These are phyloP conservation scores for Pythium dissotocum DNA, from an alignment of 352 stramenopile genomes.

Conservation along the genomic window DNA sequence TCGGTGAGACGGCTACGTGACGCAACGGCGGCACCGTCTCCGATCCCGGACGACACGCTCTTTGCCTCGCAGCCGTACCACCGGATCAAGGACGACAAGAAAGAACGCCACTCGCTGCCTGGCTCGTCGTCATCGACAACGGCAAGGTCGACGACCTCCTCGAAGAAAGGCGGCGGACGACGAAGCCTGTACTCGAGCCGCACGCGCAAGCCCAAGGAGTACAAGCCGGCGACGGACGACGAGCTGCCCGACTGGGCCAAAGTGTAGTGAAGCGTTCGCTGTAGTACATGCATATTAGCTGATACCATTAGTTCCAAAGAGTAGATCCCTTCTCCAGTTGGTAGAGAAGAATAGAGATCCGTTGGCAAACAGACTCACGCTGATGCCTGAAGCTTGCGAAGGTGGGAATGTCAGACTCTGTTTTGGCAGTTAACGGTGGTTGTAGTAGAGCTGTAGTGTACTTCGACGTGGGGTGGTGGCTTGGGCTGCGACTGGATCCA, in stretches of 20 bases:
- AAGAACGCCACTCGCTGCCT: conserved; percentile 19
- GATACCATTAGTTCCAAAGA: not conserved
- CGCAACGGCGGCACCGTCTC: not conserved
- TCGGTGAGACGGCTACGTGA: conserved; percentile 3
- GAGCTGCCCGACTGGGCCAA: conserved; percentile 29
- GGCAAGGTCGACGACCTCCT: conserved; percentile 8
- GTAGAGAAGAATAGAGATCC: not conserved
- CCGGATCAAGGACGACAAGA: conserved; percentile 13
- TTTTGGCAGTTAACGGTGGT: conserved; percentile 28
- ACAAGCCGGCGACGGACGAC: conserved; percentile 16
- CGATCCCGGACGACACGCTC: conserved; percentile 21
- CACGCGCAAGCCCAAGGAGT: conserved; percentile 9
- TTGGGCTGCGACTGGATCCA: not conserved
- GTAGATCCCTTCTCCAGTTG: not conserved
- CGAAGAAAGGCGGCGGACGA: conserved; percentile 19
- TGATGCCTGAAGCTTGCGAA: not conserved
- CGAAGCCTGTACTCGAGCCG: conserved; percentile 25
- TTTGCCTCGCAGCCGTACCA: conserved; percentile 27
- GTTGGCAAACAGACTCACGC: too few relatives aligned
- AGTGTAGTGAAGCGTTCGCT: conserved; percentile 6
- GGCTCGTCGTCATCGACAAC: conserved; percentile 10
- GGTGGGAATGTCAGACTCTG: conserved; percentile 5
- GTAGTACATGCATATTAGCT: not conserved
- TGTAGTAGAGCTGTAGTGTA: conserved; percentile 19
- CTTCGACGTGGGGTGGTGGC: conserved; percentile 11